These are phyloP conservation scores for Aspergillus saccharolyticus DNA, from an alignment of 495 filamentous ascomycete genomes.

Conservation along the genomic window DNA sequence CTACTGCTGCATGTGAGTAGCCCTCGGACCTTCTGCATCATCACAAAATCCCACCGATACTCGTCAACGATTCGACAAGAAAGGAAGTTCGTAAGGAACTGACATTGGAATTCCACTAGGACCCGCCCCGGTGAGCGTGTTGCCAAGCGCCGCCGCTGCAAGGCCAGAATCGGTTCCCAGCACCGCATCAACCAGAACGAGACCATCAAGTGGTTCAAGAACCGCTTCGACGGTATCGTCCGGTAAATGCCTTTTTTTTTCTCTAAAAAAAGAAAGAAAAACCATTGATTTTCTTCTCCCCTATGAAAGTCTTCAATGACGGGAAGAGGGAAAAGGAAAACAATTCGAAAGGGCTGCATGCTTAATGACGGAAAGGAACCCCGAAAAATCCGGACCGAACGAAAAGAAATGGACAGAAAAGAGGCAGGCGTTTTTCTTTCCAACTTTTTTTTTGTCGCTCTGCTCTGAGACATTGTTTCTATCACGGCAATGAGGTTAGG, in stretches of 20 bases:
- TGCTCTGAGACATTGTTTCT: constrained; percentile 29
- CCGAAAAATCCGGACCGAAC: constrained; percentile 1
- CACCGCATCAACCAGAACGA: constrained; percentile 91
- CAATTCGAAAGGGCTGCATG: constrained; percentile 1
- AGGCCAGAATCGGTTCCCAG: constrained; percentile 75
- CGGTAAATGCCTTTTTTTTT: constrained; percentile 56
- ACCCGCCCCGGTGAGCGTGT: constrained; percentile 97
- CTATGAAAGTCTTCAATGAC: not conserved
- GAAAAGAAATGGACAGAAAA: constrained; percentile 27
- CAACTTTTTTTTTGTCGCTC: constrained; percentile 17
- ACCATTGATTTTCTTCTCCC: not conserved
- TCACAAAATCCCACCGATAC: not conserved
- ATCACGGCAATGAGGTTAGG: constrained; percentile 42
- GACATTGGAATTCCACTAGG: constrained; percentile 37
- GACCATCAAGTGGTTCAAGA: constrained; percentile 99
- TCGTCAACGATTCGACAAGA: not conserved
- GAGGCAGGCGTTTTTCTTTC: constrained; percentile 18
- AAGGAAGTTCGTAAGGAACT: constrained; percentile 19
- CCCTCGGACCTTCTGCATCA: not conserved
- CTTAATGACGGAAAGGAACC: constrained; percentile 31
- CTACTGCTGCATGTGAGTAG: constrained; percentile 96
- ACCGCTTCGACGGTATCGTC: constrained; percentile 96
- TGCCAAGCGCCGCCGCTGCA: constrained; percentile 84
- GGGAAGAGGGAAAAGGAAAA: not conserved
- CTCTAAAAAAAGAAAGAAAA: no score